A percentile compares a stretch with the other conserved stretches of the same genome.
These are phyloP conservation scores for Simmondsia chinensis DNA, from an alignment of 148 eudicot genomes.

Conservation along the genomic window DNA sequence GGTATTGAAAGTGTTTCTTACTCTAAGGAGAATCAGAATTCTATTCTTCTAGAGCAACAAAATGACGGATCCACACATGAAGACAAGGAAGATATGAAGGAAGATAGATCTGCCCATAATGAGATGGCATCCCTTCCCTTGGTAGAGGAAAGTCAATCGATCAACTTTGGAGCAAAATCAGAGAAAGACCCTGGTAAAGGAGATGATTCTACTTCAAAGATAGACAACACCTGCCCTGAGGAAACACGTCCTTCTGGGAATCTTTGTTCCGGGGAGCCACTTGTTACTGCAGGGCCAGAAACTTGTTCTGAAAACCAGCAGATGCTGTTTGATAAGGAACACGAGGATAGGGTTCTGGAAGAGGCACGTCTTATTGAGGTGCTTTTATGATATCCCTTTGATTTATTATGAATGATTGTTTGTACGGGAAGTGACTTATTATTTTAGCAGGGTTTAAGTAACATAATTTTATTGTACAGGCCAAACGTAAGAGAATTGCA, in stretches of 20 bases:
- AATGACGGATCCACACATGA: slow-evolving; percentile 27
- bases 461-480: slow-evolving; percentile 36
- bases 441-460: slow-evolving; percentile 1
- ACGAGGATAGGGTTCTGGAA: slow-evolving; percentile 77
- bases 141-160: slow-evolving; percentile 22
- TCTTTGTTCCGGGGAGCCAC: slow-evolving; percentile 19
- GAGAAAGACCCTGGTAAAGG: slow-evolving; percentile 17
- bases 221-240: slow-evolving; percentile 21
- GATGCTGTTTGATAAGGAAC: slow-evolving; percentile 42
- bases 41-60: slow-evolving; percentile 12
- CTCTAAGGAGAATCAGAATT: slow-evolving; percentile 17
- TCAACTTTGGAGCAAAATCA: slow-evolving; percentile 18
- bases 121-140: slow-evolving; percentile 17
- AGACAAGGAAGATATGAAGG: slow-evolving; percentile 24
- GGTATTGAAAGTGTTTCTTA: slow-evolving; percentile 19
- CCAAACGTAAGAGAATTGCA: slow-evolving; percentile 69
- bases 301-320: slow-evolving; percentile 25
- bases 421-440: slow-evolving; percentile 1
- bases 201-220: slow-evolving; percentile 17
- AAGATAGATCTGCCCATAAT: slow-evolving; percentile 18
- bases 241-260: slow-evolving; percentile 18
- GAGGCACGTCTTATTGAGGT: slow-evolving; percentile 91
- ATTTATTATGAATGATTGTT: slow-evolving; percentile 7
- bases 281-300: slow-evolving; percentile 27
- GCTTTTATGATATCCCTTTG: slow-evolving; percentile 3